These are phyloP conservation scores for Pichia nakasei DNA, from an alignment of 805 yeast species.

Conservation along the genomic window DNA sequence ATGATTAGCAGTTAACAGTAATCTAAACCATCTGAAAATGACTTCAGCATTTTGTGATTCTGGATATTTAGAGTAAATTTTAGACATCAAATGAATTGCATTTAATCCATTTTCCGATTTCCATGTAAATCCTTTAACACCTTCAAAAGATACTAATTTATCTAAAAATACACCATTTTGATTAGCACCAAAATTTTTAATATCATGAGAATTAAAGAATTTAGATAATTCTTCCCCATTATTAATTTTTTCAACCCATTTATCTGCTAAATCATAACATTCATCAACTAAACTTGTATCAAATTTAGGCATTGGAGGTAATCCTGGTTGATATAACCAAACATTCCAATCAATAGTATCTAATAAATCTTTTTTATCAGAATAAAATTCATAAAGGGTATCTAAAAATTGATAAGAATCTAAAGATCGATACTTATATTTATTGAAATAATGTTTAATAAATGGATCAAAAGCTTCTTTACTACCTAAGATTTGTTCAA, in stretches of 20 bases:
- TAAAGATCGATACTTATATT: slow-evolving; percentile 59
- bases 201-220: slow-evolving; percentile 40
- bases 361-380: slow-evolving; percentile 38
- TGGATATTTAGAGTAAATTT: slow-evolving; percentile 33
- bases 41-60: slow-evolving; percentile 71
- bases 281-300: slow-evolving; percentile 71
- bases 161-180: slow-evolving; percentile 78
- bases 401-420: slow-evolving; percentile 79
- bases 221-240: slow-evolving; percentile 19
- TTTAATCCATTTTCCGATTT: slow-evolving; percentile 24
- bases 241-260: slow-evolving; percentile 45
- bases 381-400: slow-evolving; percentile 54
- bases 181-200: slow-evolving; percentile 54
- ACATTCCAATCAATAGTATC: slow-evolving; percentile 75
- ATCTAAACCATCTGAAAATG: slow-evolving; percentile 64
- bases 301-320: slow-evolving; percentile 82
- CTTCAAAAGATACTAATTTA: slow-evolving; percentile 44
- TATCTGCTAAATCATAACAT: slow-evolving; percentile 55
- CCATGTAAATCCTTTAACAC: slow-evolving; percentile 34
- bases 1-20: slow-evolving; percentile 50
- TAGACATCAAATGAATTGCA: slow-evolving; percentile 26
- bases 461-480: slow-evolving; percentile 70
- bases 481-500: slow-evolving; percentile 68
- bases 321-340: slow-evolving; percentile 76
- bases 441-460: slow-evolving; percentile 66